Evolutionary conservation across 139 green algal species (phyloP).

Genomic region (Chlamydomonas sp.): DNA sequence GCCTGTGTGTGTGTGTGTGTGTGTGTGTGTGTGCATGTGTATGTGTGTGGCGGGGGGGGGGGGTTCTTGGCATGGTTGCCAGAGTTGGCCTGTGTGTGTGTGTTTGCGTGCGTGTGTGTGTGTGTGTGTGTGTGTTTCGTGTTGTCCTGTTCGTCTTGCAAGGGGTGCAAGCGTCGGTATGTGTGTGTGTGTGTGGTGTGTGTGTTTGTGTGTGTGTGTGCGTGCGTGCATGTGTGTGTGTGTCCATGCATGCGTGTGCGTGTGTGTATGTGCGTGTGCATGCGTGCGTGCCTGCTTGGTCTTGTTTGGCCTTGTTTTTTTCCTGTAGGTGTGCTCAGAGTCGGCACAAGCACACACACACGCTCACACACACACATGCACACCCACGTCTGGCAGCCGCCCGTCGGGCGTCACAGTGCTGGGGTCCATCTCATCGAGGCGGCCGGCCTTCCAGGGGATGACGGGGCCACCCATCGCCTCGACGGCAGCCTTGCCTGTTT

Average conservation of each 20-base stretch:
- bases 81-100: neutral
- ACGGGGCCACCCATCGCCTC: constrained; percentile 15
- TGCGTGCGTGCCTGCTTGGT: neutral
- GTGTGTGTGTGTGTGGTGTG: neutral
- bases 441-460: neutral
- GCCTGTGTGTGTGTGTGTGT: neutral
- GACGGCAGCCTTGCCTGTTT: neutral
- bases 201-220: neutral
- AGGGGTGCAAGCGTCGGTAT: neutral
- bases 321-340: too few relatives aligned
- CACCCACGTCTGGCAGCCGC: neutral
- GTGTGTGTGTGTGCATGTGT: neutral
- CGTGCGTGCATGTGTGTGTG: neutral
- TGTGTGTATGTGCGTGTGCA: neutral
- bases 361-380: neutral
- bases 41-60: neutral
- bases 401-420: constrained; percentile 8
- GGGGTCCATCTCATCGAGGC: constrained; percentile 10
- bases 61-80: too few relatives aligned
- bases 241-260: neutral
- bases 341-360: neutral
- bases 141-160: too few relatives aligned
- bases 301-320: neutral
- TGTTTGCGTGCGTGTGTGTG: neutral
- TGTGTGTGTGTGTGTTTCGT: neutral